Base-by-base conservation (phyloP, 495 filamentous ascomycete genomes). In the Podospora pseudocomata region DNA sequence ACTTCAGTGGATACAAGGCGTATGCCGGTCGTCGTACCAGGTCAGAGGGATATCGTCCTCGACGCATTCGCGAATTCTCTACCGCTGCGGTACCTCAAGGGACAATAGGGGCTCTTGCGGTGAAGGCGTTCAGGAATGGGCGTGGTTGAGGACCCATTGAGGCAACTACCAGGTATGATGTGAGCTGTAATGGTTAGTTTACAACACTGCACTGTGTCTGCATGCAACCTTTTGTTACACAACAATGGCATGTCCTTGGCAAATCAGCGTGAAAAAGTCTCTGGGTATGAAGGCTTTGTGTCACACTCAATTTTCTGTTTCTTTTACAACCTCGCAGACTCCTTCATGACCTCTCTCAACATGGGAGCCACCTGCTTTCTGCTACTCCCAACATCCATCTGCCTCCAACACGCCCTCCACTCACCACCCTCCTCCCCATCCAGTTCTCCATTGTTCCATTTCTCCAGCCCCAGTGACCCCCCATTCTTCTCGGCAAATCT, bases 321-420 rank as follows among this genome's bases (percentile, higher is more conserved):
- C 2, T n/a, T 70, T 76, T 65, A 77, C 19, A 76, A 61, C 65
- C 64, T 75, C 11, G 71, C 63, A 27, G 64, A 77, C 60, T 79
- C 78, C 64, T 80, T 79, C 74, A 92, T 84, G 23, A 84, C 87
- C 69, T 85, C 85, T 73, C 93, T 86, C 71, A 98, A 69, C 78
- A 96, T 79, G 34, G 94, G 94, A 39, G 90, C 94, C 56, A 98
- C 92, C 82, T 92, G 89, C 80, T 98, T 98, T 71, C 94, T 82
- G 77, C 93, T 97, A 67, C 87, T 82, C 61, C 84, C 82, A 26
- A 90, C 70, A 71, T 88, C 84, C 27, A 76, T 78, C 82, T 97
- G 94, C 70, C 80, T 77, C 91, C 92, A 94, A 32, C 90, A 81
- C 60, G 74, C 76, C 63, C 81, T 78, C 79, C 84, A 83, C 26